Base-by-base conservation (phyloP, 805 yeast species). In the Monosporozyma aerobia region DNA sequence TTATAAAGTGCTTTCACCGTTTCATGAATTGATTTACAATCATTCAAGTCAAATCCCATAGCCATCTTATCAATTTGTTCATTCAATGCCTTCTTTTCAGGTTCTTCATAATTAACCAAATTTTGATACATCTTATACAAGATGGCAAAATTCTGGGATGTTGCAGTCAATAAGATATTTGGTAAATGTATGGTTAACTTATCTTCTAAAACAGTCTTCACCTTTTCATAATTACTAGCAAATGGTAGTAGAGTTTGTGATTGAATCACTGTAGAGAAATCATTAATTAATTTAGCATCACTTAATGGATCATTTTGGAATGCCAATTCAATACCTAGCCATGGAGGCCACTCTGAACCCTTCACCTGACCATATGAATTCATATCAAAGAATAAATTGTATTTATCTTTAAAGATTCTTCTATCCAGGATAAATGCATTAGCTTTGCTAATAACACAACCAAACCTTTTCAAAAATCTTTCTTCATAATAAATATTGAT, bases 271-370 rank as follows among this genome's bases (percentile, higher is more conserved):
- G 82, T 72, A 0, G 90, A 79, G 2, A 87, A 79, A 54, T 82
- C 77, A 33, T 83, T 79, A 27, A 89, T 75, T 40, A 90, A 70
- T 49, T 82, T 73, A 52, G 77, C 76, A 11, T 76, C 73, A 10
- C 69, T 62, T 54, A 80, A 68, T 1, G 75, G 60, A 0, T 76
- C 73, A 19, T 78, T 73, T 49, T 82, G 81, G 56, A 80, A 77
- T 56, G 87, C 80, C 23, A 83, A 72, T 60, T 88, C 95, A 48
- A 80, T 64, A 1, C 90, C 89, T 35, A 90, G 66, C 89, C 96
- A 90, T 0, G 96, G 95, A 2, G 97, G 29, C 97, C 97, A 90
- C 19, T 71, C 71, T 3, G 68, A 53, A 5, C 56, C 57, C 7
- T 56, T 54, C 5, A 61, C 66, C 2, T 86, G 77, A 0, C 96